Conservation (phyloP, 2,329 filamentous ascomycete species). For the Lasiodiplodia gonubiensis region DNA sequence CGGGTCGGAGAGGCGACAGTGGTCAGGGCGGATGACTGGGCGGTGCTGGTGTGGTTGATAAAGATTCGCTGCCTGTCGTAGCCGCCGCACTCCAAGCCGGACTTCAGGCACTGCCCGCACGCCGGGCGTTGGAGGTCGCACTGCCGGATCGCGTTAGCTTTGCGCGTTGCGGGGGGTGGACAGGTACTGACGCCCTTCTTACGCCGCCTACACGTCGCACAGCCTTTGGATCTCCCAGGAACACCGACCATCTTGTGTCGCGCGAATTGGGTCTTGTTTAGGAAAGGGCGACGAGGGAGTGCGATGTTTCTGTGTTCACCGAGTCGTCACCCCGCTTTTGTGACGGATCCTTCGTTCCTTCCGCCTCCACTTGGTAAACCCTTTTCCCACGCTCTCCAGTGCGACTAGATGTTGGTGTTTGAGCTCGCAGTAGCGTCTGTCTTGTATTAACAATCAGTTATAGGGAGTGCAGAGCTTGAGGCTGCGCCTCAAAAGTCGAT, state of each 20-base stretch:
- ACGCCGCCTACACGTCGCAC: constrained; percentile 44
- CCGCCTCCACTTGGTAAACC: background rate
- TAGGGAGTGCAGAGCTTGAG: background rate
- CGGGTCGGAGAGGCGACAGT: background rate
- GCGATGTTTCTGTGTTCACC: background rate
- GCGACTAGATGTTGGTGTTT: background rate
- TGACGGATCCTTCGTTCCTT: background rate
- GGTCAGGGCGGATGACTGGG: background rate
- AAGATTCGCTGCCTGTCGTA: constrained; percentile 69
- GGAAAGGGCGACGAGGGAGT: background rate
- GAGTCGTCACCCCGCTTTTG: background rate
- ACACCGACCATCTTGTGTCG: constrained; percentile 32
- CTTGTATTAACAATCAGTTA: background rate
- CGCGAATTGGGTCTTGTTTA: background rate
- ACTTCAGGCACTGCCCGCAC: constrained; percentile 66
- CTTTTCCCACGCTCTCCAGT: background rate
- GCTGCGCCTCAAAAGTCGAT: constrained; percentile 8
- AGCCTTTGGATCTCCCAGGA: constrained; percentile 43
- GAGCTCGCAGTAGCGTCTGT: background rate
- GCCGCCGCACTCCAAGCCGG: constrained; percentile 64
- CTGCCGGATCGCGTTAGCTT: constrained; percentile 42
- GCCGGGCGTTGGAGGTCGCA: constrained; percentile 67
- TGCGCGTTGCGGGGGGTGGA: background rate
- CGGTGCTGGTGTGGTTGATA: constrained; percentile 47
- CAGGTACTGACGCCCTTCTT: constrained; percentile 61